Evolutionary conservation across 768 basidiomycete genomes (phyloP).

Genomic region (Clathrus columnatus): DNA sequence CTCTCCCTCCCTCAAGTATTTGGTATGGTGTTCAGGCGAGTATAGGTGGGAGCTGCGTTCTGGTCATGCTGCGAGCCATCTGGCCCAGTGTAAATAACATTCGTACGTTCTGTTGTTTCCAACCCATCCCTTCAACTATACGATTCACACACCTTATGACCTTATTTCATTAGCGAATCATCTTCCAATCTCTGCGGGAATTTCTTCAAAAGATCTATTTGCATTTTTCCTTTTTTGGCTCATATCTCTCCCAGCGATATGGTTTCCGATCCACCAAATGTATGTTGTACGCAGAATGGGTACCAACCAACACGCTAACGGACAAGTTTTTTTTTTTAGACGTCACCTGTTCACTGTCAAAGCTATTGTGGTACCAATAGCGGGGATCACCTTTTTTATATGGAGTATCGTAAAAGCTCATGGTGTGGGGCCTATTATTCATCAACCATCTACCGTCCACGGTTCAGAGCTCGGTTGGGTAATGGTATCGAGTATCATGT

Average conservation of each 20-base stretch:
- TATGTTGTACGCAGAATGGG: constrained; percentile 25
- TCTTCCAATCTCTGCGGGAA: constrained; percentile 66
- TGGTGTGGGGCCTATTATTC: constrained; percentile 69
- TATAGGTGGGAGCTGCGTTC: constrained; percentile 73
- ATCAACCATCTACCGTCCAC: constrained; percentile 50
- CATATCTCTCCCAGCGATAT: constrained; percentile 68
- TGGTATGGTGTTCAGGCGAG: constrained; percentile 78
- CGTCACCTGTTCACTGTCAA: constrained; percentile 77
- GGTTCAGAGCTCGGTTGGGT: constrained; percentile 68
- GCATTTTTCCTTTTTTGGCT: constrained; percentile 87
- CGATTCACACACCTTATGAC: too few relatives aligned
- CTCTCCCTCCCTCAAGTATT: constrained; percentile 35
- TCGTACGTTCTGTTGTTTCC: constrained; percentile 32
- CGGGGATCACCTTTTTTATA: constrained; percentile 63
- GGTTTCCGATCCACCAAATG: constrained; percentile 80
- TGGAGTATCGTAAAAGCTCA: constrained; percentile 73
- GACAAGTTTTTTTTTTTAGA: constrained; percentile 12
- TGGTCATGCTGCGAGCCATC: constrained; percentile 66
- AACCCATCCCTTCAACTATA: too few relatives aligned
- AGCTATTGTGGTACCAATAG: constrained; percentile 60
- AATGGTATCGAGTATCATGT: constrained; percentile 65
- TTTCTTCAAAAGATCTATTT: constrained; percentile 64
- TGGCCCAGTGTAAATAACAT: constrained; percentile 66
- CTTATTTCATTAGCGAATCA: too few relatives aligned
- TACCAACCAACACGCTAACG: not conserved